phyloP scores from a whole-genome alignment of 768 basidiomycete genomes.

The Rhizopogon sp. region DNA sequence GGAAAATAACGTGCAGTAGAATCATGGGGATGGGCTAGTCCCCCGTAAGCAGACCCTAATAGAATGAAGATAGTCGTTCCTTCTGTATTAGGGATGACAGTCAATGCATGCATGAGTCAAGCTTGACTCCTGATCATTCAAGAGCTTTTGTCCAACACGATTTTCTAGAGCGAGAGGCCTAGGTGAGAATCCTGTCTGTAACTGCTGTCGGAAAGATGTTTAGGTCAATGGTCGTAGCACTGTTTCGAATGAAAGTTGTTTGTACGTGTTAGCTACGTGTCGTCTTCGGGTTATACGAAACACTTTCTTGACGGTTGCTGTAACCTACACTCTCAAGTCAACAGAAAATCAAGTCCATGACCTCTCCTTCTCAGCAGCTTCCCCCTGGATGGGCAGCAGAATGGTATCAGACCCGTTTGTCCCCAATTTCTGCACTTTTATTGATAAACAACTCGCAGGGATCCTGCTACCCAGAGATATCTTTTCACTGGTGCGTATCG shows the following conservation, averaged over 20 bases:
- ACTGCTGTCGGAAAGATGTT: too few relatives aligned
- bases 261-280: constrained; percentile 19
- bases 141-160: too few relatives aligned
- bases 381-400: constrained; percentile 93
- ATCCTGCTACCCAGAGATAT: constrained; percentile 72
- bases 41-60: too few relatives aligned
- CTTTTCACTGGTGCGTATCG: constrained; percentile 77
- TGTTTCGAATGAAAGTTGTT: constrained; percentile 4
- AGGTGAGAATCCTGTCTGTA: too few relatives aligned
- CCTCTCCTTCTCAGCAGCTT: constrained; percentile 56
- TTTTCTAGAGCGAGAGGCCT: too few relatives aligned
- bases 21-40: too few relatives aligned
- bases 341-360: constrained; percentile 25
- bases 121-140: too few relatives aligned
- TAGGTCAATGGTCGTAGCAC: too few relatives aligned
- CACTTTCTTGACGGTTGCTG: neutral
- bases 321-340: neutral
- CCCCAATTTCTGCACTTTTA: neutral
- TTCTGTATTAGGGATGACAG: too few relatives aligned
- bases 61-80: too few relatives aligned
- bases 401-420: constrained; percentile 51
- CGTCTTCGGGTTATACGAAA: neutral
- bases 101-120: too few relatives aligned
- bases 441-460: constrained; percentile 48
- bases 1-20: too few relatives aligned